Base-by-base conservation (phyloP, 139 green algal genomes). In the Klebsormidium nitens region DNA sequence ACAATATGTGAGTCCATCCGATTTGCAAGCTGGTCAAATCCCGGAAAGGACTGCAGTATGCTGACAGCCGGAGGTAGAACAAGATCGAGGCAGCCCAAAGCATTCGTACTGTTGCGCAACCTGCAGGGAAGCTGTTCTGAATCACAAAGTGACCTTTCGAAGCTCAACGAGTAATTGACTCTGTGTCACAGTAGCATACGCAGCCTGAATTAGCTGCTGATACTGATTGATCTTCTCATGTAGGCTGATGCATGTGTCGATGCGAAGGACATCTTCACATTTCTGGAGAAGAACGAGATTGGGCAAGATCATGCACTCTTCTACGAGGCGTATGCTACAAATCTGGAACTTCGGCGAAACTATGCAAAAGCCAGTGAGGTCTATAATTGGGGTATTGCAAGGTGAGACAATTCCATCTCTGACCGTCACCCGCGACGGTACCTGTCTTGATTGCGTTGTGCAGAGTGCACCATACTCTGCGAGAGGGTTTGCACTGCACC, bases 241-340 rank as follows among this genome's bases (percentile, higher is more conserved):
- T 44, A 77, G 69, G 69, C 69, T 71, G 69, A 71, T 48, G 89
- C 95, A 74, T 91, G 86, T 62, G 60, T 90, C 28, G 92, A 97
- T 46, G 89, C 91, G 3, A 69, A 65, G 3, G 89, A 96, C 62
- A 85, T 97, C 0, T 97, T 97, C 72, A 58, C 82, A 5, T 95
- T 90, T 68, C 77, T 95, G 3, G 77, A 85, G 75, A 82, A 80
- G 32, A 87, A 91, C 17, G 59, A 73, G 60, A 92, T 96, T 37
- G 88, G 90, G 0, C 86, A 89, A 42, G 81, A 84, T 5, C 88
- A 90, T 29, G 80, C 87, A 0, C 75, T 97, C 8, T 95, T 86
- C 69, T 96, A 96, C 66, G 83, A 95, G 58, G 91, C 89, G 1
- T 86, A 92, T 38, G 91, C 86, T n/a, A n/a, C n/a, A n/a, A n/a